Percentiles rank a stretch among this genome's conserved stretches.
Conservation (phyloP, 176 grass and related monocot genomes). For the Musa beccarii region DNA sequence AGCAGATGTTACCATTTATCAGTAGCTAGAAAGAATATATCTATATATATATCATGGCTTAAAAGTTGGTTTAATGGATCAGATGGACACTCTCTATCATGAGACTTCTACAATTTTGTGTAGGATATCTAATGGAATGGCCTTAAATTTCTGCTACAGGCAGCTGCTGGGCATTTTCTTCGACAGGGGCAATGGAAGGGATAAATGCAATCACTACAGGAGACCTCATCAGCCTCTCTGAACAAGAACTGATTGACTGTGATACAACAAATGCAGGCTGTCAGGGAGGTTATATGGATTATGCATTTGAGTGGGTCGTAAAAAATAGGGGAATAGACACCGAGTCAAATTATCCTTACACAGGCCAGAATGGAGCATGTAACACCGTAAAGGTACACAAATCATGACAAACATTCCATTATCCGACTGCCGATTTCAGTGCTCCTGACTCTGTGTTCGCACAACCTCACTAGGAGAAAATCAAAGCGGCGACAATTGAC, state of each 20-base stretch:
- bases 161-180: constrained; percentile 31
- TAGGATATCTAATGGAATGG: neutral
- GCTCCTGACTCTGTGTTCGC: neutral
- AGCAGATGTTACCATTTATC: too few relatives aligned
- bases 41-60: too few relatives aligned
- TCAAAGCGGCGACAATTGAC: constrained; percentile 33
- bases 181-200: constrained; percentile 28
- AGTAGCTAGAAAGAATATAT: too few relatives aligned
- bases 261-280: constrained; percentile 22
- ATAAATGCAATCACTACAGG: constrained; percentile 25
- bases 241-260: constrained; percentile 27
- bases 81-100: too few relatives aligned
- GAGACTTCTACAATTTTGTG: neutral
- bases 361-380: constrained; percentile 14
- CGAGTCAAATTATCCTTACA: constrained; percentile 21
- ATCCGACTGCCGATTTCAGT: neutral
- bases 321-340: constrained; percentile 18
- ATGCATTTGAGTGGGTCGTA: constrained; percentile 26
- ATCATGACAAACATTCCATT: neutral
- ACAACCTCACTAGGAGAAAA: constrained; percentile 24
- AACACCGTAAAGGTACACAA: constrained; percentile 14
- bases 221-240: constrained; percentile 28
- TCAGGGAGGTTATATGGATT: constrained; percentile 30
- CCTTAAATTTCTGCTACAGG: constrained; percentile 3
- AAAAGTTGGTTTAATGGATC: too few relatives aligned